These are phyloP conservation scores for Amanita rimosa DNA, from an alignment of 768 basidiomycete genomes.

Conservation along the genomic window DNA sequence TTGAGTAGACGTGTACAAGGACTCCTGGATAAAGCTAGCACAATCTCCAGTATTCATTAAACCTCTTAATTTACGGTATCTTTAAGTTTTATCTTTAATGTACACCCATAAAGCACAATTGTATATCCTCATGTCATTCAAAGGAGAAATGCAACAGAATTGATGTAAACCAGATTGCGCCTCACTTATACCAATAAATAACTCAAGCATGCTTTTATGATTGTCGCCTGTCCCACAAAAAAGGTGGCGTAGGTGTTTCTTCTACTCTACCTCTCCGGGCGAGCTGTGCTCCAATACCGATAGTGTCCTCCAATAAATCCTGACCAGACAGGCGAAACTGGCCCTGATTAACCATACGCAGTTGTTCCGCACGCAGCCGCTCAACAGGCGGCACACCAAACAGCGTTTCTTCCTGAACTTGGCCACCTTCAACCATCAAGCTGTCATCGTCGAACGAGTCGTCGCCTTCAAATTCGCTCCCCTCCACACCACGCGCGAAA, in stretches of 20 bases:
- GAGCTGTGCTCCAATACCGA: slow-evolving; percentile 45
- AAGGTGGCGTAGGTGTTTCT: slow-evolving; percentile 56
- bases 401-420: slow-evolving; percentile 49
- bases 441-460: slow-evolving; percentile 38
- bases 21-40: slow-evolving; percentile 54
- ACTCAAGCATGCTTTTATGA: not conserved
- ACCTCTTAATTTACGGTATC: not conserved
- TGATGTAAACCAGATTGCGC: too few species aligned
- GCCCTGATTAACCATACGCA: slow-evolving; percentile 10
- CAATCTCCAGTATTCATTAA: slow-evolving; percentile 15
- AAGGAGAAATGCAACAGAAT: too few species aligned
- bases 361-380: slow-evolving; percentile 19
- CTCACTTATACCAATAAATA: not conserved
- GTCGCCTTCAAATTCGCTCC: slow-evolving; percentile 40
- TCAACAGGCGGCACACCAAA: slow-evolving; percentile 58
- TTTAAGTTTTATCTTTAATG: not conserved
- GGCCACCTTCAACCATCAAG: slow-evolving; percentile 20
- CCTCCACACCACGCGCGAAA: slow-evolving; percentile 34
- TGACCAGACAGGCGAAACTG: slow-evolving; percentile 50
- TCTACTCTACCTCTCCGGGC: slow-evolving; percentile 37
- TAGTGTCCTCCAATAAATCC: slow-evolving; percentile 51
- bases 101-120: not conserved
- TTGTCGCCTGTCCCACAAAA: not conserved
- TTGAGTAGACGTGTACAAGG: slow-evolving; percentile 60
- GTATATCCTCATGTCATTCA: not conserved